Evolutionary conservation across 257 asterid species (phyloP).

Genomic region (Solanum pimpinellifolium): DNA sequence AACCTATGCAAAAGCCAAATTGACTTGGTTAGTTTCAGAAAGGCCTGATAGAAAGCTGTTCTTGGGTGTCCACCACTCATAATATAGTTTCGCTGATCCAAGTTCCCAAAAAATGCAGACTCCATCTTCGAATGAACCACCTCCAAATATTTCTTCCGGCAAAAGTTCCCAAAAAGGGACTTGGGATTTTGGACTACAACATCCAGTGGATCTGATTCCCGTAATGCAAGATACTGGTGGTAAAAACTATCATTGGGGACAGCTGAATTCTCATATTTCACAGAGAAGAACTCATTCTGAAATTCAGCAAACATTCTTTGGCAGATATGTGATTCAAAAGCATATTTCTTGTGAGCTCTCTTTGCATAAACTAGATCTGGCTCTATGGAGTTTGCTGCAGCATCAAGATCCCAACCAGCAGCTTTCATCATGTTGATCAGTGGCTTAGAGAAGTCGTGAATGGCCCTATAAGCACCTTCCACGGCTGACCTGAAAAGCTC

Average conservation of each 20-base stretch:
- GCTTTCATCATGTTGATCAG: conserved; percentile 99
- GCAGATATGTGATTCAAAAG: conserved; percentile 93
- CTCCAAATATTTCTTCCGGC: conserved; percentile 57
- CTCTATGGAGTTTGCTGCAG: conserved; percentile 88
- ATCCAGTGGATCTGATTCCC: conserved; percentile 82
- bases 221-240: conserved; percentile 59
- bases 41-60: conserved; percentile 90
- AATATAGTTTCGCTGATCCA: conserved; percentile 66
- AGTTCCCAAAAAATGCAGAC: conserved; percentile 82
- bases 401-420: conserved; percentile 99
- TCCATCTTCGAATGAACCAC: conserved; percentile 93
- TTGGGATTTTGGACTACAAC: conserved; percentile 71
- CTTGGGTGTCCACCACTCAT: conserved; percentile 92
- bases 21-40: conserved; percentile 78
- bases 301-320: conserved; percentile 88
- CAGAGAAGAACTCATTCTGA: conserved; percentile 64
- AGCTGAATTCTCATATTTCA: conserved; percentile 27
- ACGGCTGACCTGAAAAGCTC: conserved; percentile 69
- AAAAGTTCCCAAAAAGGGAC: conserved; percentile 64
- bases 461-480: conserved; percentile 71
- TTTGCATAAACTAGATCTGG: conserved; percentile 62
- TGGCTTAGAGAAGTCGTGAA: conserved; percentile 96
- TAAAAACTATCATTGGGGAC: conserved; percentile 39
- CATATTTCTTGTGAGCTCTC: conserved; percentile 96
- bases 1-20: conserved; percentile 85